Conservation (phyloP, 2,329 filamentous ascomycete genomes). For the Xylariaceae sp. region DNA sequence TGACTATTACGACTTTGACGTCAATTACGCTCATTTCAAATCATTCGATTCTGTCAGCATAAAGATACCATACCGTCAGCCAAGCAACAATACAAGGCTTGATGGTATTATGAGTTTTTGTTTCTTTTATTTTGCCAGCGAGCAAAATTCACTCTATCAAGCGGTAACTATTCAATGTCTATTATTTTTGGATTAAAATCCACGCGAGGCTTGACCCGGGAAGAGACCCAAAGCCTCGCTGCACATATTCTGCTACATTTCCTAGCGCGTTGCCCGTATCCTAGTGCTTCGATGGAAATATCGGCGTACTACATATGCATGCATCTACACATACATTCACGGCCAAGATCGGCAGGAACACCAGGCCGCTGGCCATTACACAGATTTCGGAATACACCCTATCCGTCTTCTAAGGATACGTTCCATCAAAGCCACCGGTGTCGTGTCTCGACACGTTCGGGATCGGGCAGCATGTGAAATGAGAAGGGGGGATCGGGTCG, state of each 20-base stretch:
- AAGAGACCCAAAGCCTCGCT: conserved; percentile 22
- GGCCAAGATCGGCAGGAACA: conserved; percentile 27
- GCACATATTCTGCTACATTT: conserved; percentile 25
- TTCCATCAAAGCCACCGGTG: background rate
- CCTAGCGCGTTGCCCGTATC: conserved; percentile 18
- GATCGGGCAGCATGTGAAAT: conserved; percentile 8
- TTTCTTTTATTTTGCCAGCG: background rate
- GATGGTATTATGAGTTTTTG: background rate
- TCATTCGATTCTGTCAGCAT: conserved; percentile 24
- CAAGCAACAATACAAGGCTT: background rate
- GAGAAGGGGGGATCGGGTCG: background rate
- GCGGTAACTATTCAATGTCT: conserved; percentile 14
- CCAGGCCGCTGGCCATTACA: conserved; percentile 28
- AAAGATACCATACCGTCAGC: conserved; percentile 34
- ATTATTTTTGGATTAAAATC: conserved; percentile 26
- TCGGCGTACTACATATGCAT: conserved; percentile 31
- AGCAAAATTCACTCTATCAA: background rate
- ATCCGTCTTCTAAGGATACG: conserved; percentile 7
- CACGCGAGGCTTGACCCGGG: conserved; percentile 13
- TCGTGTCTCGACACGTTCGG: conserved; percentile 8
- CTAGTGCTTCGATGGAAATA: conserved; percentile 21
- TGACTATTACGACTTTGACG: conserved; percentile 30
- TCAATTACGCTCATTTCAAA: conserved; percentile 28
- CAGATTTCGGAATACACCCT: conserved; percentile 22
- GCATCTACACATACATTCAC: conserved; percentile 28